Evolutionary conservation across 352 stramenopile genomes (phyloP), one percentile per base, ranked within the genome.

Genomic region (Phytopythium helicoides): DNA sequence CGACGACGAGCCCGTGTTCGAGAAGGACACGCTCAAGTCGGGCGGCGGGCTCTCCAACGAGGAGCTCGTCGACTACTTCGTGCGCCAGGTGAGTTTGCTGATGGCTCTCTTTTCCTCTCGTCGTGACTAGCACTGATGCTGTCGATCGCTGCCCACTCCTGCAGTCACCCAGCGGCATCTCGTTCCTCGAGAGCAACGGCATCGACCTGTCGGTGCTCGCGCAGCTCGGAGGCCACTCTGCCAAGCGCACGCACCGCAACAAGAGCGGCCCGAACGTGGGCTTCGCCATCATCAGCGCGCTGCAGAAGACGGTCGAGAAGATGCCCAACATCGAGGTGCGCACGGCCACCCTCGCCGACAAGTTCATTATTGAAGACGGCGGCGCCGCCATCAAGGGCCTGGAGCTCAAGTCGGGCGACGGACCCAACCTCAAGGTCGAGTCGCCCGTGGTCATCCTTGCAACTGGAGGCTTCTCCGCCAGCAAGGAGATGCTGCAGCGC

Each of bases 181-280:
- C 84, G 36, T 96, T 93, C 50, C 66, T 96, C 33, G 68, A 86
- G 55, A 52, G 71, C 2, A 69, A 73, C 41, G 68, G 74, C 18
- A 66, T 94, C 7, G 79, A 92, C 28, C 57, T 96, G 8, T 88
- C 71, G 37, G 80, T 92, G 37, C 64, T 95, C 5, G 73, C 60
- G 38, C 88, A 96, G 56, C 71, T 94, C 5, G 87, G 87, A 11
- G 87, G 87, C 8, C 87, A 96, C 63, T 88, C 73, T 21, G 57
- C 69, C 38, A 82, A 89, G 54, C 83, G 86, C 48, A 96, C 87
- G 54, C 86, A 92, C 49, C 83, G 87, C 53, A 88, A 92, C 54
- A 81, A 84, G 47, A 73, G 66, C 18, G 81, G 85, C 0, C 83
- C 87, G 19, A 95, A 90, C 52, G 73, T 96, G 45, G 89, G 87